Conservation (phyloP, 2,329 filamentous ascomycete species). For the Penicillium sp. region DNA sequence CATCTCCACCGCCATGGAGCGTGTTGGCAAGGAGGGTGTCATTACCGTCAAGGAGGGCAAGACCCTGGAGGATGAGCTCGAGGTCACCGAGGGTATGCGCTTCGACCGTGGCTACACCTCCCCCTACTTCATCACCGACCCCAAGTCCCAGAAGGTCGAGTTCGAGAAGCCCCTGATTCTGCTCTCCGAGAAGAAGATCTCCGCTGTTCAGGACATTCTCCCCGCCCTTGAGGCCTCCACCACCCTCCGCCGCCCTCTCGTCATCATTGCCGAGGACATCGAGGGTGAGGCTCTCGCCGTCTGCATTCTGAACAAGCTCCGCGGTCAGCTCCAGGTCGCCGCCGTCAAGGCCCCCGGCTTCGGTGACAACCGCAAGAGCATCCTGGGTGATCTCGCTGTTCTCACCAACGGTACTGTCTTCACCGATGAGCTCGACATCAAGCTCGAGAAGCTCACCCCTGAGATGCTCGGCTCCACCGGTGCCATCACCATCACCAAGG, state of each 20-base stretch:
- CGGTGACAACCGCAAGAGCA: constrained; percentile 99
- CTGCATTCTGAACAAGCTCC: constrained; percentile 99
- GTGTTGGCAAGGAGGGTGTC: constrained; percentile 99
- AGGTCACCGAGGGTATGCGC: constrained; percentile 99
- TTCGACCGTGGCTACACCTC: constrained; percentile 99
- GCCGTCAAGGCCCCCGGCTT: constrained; percentile 99
- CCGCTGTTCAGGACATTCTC: constrained; percentile 97
- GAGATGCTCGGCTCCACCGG: constrained; percentile 97
- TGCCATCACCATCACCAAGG: constrained; percentile 99
- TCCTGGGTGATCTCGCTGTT: constrained; percentile 92
- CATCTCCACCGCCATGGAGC: constrained; percentile 98
- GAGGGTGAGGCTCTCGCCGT: constrained; percentile 97
- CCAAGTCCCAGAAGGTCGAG: constrained; percentile 98
- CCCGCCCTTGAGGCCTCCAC: constrained; percentile 96
- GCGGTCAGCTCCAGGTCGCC: constrained; percentile 96
- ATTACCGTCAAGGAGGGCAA: constrained; percentile 99
- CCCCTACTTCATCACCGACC: constrained; percentile 99
- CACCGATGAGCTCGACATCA: constrained; percentile 96
- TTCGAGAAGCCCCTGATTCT: constrained; percentile 99
- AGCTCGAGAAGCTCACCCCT: constrained; percentile 95
- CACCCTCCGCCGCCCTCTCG: constrained; percentile 87
- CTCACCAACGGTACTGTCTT: constrained; percentile 97
- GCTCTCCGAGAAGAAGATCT: constrained; percentile 99
- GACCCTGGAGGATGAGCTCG: constrained; percentile 95
- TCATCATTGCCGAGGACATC: constrained; percentile 99